Evolutionary conservation across 306 rosid genomes (phyloP).

Genomic region (Boehmeria nivea): DNA sequence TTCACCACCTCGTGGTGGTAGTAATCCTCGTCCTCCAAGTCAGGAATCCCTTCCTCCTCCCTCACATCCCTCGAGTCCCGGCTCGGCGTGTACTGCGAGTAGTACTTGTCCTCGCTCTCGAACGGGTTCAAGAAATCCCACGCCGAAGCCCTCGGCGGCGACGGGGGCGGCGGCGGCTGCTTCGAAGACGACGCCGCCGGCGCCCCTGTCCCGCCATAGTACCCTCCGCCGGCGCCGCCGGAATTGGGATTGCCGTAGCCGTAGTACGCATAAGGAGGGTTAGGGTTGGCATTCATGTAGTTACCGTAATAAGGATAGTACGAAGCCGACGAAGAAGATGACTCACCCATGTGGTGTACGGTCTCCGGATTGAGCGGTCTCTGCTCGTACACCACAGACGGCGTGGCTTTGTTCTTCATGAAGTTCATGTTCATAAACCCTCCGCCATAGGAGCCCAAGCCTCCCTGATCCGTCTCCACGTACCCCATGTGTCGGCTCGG

Average conservation of each 20-base stretch:
- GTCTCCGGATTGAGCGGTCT: slow-evolving; percentile 38
- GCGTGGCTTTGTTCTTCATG: slow-evolving; percentile 56
- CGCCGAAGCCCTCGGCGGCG: slow-evolving; percentile 65
- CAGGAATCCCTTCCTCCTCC: slow-evolving; percentile 96
- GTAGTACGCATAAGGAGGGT: slow-evolving; percentile 18
- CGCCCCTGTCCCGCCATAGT: slow-evolving; percentile 24
- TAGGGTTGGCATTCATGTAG: slow-evolving; percentile 5
- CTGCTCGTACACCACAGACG: slow-evolving; percentile 65
- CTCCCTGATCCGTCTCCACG: slow-evolving; percentile 19
- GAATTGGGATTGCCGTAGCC: slow-evolving; percentile 33
- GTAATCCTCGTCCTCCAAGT: slow-evolving; percentile 73
- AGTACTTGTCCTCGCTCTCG: slow-evolving; percentile 38
- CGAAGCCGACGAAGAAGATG: slow-evolving; percentile 53
- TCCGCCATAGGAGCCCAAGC: slow-evolving; percentile 27
- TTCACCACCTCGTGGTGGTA: slow-evolving; percentile 70
- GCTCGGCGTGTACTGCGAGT: slow-evolving; percentile 57
- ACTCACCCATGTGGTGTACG: slow-evolving; percentile 53
- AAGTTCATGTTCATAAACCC: slow-evolving; percentile 48
- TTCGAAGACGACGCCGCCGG: slow-evolving; percentile 41
- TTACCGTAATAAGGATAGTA: slow-evolving; percentile 15
- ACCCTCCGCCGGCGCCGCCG: slow-evolving; percentile 39
- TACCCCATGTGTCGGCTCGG: slow-evolving; percentile 24
- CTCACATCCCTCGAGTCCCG: slow-evolving; percentile 71
- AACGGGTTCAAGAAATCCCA: slow-evolving; percentile 81
- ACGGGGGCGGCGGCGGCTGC: slow-evolving; percentile 74